phyloP scores from a whole-genome alignment of 2,329 filamentous ascomycete genomes.

The Penicillium sclerotigenum region DNA sequence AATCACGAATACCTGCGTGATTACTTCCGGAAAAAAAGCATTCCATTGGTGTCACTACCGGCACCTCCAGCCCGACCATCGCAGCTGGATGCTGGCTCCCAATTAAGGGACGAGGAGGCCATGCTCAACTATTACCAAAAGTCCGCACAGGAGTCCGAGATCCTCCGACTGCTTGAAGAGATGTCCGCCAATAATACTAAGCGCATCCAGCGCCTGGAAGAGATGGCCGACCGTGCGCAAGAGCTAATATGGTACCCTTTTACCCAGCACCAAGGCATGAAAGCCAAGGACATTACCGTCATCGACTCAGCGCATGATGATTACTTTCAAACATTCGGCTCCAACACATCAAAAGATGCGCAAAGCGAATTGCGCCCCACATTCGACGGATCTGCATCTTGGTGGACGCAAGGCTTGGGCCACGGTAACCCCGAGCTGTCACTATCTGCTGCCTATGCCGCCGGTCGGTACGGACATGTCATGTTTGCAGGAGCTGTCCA shows the following conservation, averaged over 20 bases:
- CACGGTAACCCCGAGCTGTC: slow-evolving; percentile 71
- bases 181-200: slow-evolving; percentile 54
- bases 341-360: slow-evolving; percentile 19
- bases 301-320: slow-evolving; percentile 81
- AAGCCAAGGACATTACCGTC: slow-evolving; percentile 61
- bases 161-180: slow-evolving; percentile 49
- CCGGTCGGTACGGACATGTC: slow-evolving; percentile 80
- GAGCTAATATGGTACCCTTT: slow-evolving; percentile 80
- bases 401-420: slow-evolving; percentile 88
- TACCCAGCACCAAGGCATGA: slow-evolving; percentile 69
- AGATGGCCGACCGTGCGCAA: slow-evolving; percentile 61
- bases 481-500: slow-evolving; percentile 84
- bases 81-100: slow-evolving; percentile 29
- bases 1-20: slow-evolving; percentile 66
- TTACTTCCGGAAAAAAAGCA: slow-evolving; percentile 62
- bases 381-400: slow-evolving; percentile 81
- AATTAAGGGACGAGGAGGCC: slow-evolving; percentile 50
- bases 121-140: slow-evolving; percentile 65
- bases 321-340: slow-evolving; percentile 65
- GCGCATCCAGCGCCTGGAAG: slow-evolving; percentile 58
- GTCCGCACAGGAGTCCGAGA: slow-evolving; percentile 38
- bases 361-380: slow-evolving; percentile 56
- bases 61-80: slow-evolving; percentile 54
- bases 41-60: slow-evolving; percentile 57
- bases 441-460: slow-evolving; percentile 74